Conservation (phyloP, 306 rosid species). For the Geum urbanum region DNA sequence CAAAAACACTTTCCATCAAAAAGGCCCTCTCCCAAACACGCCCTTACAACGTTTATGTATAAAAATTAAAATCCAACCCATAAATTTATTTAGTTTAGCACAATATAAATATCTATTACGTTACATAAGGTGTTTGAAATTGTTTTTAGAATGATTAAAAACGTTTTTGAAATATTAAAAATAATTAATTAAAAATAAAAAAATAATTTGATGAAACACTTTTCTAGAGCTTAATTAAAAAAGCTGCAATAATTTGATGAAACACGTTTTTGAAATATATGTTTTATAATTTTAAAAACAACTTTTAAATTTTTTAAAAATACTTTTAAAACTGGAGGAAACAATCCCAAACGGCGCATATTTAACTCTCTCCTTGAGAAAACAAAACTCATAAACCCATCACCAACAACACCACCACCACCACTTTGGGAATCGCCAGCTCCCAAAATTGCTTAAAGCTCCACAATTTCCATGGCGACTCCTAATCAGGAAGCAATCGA, state of each 20-base stretch:
- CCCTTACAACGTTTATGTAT: not conserved
- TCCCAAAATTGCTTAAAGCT: slow-evolving; percentile 14
- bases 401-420: not conserved
- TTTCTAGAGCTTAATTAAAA: too few relatives aligned
- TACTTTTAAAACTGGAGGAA: too few relatives aligned
- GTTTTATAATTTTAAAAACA: too few relatives aligned
- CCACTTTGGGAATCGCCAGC: slow-evolving; percentile 11
- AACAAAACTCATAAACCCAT: not conserved
- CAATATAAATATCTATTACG: slow-evolving; percentile 5
- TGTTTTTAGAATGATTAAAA: too few relatives aligned
- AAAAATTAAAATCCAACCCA: not conserved
- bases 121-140: too few relatives aligned
- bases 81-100: not conserved
- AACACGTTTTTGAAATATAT: too few relatives aligned
- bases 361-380: not conserved
- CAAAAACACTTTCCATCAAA: not conserved
- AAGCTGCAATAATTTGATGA: too few relatives aligned
- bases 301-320: too few relatives aligned
- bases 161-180: too few relatives aligned
- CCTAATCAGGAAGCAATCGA: slow-evolving; percentile 77
- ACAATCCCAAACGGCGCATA: too few relatives aligned
- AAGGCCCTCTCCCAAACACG: slow-evolving; percentile 1
- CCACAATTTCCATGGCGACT: slow-evolving; percentile 60
- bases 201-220: too few relatives aligned
- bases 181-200: too few relatives aligned